Conservation (phyloP, 2,329 filamentous ascomycete species). For the Phaeophleospora eucalypticola region DNA sequence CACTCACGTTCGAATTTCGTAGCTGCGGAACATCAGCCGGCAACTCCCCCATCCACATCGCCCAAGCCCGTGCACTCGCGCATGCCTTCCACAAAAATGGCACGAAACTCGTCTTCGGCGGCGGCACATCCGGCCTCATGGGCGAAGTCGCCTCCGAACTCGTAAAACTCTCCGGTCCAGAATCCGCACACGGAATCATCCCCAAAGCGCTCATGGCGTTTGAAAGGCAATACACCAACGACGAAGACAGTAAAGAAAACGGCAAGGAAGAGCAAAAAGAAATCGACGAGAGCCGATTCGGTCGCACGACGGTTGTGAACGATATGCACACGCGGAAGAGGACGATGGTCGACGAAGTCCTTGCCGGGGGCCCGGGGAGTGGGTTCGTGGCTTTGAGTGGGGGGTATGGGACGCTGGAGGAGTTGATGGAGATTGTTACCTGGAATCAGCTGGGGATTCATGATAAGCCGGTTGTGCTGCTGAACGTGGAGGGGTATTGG, state of each 20-base stretch:
- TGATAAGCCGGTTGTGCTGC: constrained; percentile 68
- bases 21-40: constrained; percentile 82
- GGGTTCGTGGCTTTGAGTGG: constrained; percentile 87
- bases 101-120: constrained; percentile 85
- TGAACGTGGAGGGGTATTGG: constrained; percentile 89
- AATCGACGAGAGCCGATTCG: constrained; percentile 64
- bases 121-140: constrained; percentile 92
- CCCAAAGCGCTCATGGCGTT: constrained; percentile 68
- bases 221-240: constrained; percentile 7
- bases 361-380: constrained; percentile 73
- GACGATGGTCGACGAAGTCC: constrained; percentile 85
- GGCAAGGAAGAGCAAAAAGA: constrained; percentile 36
- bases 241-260: constrained; percentile 38
- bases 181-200: constrained; percentile 86
- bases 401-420: constrained; percentile 92
- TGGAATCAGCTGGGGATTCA: constrained; percentile 97
- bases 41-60: constrained; percentile 66
- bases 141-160: constrained; percentile 87
- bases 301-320: constrained; percentile 80
- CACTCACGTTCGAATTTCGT: constrained; percentile 2
- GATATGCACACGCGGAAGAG: constrained; percentile 97
- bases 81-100: constrained; percentile 68
- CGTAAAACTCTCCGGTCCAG: constrained; percentile 73
- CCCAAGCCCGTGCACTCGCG: constrained; percentile 72
- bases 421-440: constrained; percentile 77